Evolutionary conservation across 2,329 filamentous ascomycete species (phyloP), one percentile per base, ranked within the genome.

Genomic region (Lasiodiplodia hormozganensis): DNA sequence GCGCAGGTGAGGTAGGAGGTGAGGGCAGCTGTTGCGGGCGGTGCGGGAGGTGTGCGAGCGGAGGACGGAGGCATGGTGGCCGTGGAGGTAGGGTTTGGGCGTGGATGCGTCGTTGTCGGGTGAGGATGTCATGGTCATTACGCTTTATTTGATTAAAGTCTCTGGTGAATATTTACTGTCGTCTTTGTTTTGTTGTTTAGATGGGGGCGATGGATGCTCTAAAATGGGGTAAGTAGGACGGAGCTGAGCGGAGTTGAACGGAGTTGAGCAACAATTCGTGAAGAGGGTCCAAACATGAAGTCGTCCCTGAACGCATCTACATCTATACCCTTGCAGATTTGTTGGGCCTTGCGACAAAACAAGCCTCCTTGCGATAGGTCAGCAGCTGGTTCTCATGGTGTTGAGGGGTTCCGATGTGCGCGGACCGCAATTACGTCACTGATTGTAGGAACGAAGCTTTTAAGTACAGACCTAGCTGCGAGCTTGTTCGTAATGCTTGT

Each of bases 21-120:
- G 76, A 2, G 77, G 83, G 70, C 77, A 78, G 23, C 79, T 81
- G 75, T 83, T 83, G 64, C 81, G 77, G 36, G 81, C 81, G 2
- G 81, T 83, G 51, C 82, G 80, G 79, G 78, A 81, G 70, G 77
- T 76, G 72, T 84, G 82, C n/a, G 82, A 80, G 54, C 75, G 76
- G 53, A 83, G 77, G 58, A 82, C 80, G 0, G 77, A 77, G 23
- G 75, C 70, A 1, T 76, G 76, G 31, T 75, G 71, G 68, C 81
- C 81, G 62, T 82, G 81, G 28, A 82, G 69, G 69, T 84, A 84
- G 28, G 52, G 34, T 16, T 65, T 65, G 21, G 36, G 10, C 4
- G 11, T 47, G 40, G 40, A 7, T 8, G 21, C 28, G 31, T 57
- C 4, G 31, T 11, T n/a, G 28, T n/a, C 21, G 47, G 62, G 3